Evolutionary conservation across 139 green algal genomes (phyloP), one percentile per base, ranked within the genome.

Genomic region (Picochlorum sp.): DNA sequence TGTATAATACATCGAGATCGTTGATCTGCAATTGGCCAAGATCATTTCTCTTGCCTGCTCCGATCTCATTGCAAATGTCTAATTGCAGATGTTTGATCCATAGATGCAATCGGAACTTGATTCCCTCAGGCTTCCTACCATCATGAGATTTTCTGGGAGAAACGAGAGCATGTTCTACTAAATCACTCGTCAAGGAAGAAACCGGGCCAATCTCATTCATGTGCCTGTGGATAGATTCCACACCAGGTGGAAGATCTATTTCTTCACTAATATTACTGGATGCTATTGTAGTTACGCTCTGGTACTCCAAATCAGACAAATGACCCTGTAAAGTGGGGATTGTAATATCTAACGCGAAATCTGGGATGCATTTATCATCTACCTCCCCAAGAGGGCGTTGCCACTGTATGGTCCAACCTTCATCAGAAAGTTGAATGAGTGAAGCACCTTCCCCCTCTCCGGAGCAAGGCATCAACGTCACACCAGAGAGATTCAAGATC

Each of bases 221-320:
- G 21, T 61, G 26, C 34, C 54, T 28, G 15, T 56, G 32, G 49
- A 76, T 44, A 37, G 37, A 63, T 9, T 57, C 24, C 14, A 24
- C 64, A 28, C 21, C 51, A 20, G 38, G 15, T 3, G 67, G 56
- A 6, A 71, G 14, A 15, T 13, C 24, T 14, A 61, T 34, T 3
- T 28, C 3, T 60, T 80, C 69, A 1, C 46, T 38, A 23, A 95
- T 77, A 69, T 95, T 95, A 67, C 58, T 52, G 0, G 68, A 61
- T 1, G 87, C 67, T 8, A 93, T 74, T 5, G 69, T 75, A 13
- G 87, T 87, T 32, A 90, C 79, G 20, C 77, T 64, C 15, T 67
- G 56, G 66, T 94, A 96, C 67, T 96, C 87, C 0, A 13, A 56
- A 56, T 95, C 84, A 3, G 64, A 77, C 7, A 94, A 56, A 2